Base-by-base conservation (phyloP, 108 stramenopile species). In the Asterionellopsis glacialis region DNA sequence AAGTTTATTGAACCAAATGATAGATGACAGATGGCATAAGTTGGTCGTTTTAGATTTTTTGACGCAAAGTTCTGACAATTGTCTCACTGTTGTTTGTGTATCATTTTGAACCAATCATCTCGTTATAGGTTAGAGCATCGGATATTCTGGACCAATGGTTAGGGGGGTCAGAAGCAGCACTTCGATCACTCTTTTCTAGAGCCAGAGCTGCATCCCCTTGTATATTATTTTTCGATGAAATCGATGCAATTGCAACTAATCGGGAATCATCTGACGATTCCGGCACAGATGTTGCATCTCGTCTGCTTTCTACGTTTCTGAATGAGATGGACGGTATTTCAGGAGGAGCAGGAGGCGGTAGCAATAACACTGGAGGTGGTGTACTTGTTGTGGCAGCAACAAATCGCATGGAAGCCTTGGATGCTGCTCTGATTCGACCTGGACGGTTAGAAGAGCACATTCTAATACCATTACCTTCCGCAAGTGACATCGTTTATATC, bases 241-340 rank as follows among this genome's bases (percentile, higher is more conserved):
- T 99, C n/a, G 97, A 99, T 60, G 76, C 97, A 6, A 65, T 99
- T 27, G 97, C 96, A 25, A 75, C 58, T 67, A 95, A 80, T 71
- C 84, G 80, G 61, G 94, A 83, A 38, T 62, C 59, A 13, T 91
- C 89, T 33, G 88, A 84, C 51, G 89, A 75, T 39, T n/a, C 23
- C 9, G 42, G 24, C 13, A 61, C 43, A 14, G 74, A 75, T 58
- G 68, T 73, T 23, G 63, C 70, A 19, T 72, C 77, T 7, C 66
- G 91, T 9, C 86, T 98, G 11, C 60, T 98, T 49, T 94, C 96
- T 39, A 97, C 96, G 44, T 79, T 99, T 18, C 69, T 99, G 45
- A 97, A 97, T 59, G 96, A 97, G 70, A 95, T 99, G 95, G 99
- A 99, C 67, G 99, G 99, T 1, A 94, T 98, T 33, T 80, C 86